Base-by-base conservation (phyloP, 2,329 filamentous ascomycete genomes). In the Pestalotiopsis sp. region DNA sequence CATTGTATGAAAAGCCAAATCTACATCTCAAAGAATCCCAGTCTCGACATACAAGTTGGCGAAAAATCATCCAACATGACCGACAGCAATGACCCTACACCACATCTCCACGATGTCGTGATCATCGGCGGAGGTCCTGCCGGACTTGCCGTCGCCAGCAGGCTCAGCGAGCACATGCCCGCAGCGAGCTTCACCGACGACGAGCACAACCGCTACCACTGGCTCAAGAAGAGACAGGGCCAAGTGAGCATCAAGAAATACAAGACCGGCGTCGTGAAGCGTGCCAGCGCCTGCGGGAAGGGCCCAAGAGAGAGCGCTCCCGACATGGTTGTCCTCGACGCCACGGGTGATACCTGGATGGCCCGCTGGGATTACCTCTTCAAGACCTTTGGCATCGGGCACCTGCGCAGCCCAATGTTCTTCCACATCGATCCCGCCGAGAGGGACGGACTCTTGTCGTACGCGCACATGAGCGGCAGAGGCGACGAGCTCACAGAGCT, bases 131-230 rank as follows among this genome's bases (percentile, higher is more conserved):
- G 90, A 6, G 93, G 93, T 0, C 92, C 93, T 3, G 92, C 90
- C 72, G 92, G 92, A 4, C 88, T 95, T 3, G 92, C 91, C 4
- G 88, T 92, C 5, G 92, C 93, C 9, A 89, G 92, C 1, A 87
- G 93, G 3, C 85, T 95, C 1, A 86, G 87, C 57, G 93, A 95
- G 79, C 84, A 86, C 67, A 92, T 91, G 0, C 93, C 93, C 0
- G 93, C 91, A 0, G 92, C 93, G 1, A 88, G 94, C 66, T 95
- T 95, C 80, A 95, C 93, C 0, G 92, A 95, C 75, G 92, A 93
- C 72, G 93, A 95, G 75, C 92, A 95, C 75, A 89, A 91, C 57
- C 86, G 93, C n/a, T 95, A 93, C 77, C 89, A 93, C 78, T 94
- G 92, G 91, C 90, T 94, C 68, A 86, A 85, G 68, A 91, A 90